Evolutionary conservation across 2,329 filamentous ascomycete genomes (phyloP), one percentile per base, ranked within the genome.

Genomic region (Paramyrothecium sp.): DNA sequence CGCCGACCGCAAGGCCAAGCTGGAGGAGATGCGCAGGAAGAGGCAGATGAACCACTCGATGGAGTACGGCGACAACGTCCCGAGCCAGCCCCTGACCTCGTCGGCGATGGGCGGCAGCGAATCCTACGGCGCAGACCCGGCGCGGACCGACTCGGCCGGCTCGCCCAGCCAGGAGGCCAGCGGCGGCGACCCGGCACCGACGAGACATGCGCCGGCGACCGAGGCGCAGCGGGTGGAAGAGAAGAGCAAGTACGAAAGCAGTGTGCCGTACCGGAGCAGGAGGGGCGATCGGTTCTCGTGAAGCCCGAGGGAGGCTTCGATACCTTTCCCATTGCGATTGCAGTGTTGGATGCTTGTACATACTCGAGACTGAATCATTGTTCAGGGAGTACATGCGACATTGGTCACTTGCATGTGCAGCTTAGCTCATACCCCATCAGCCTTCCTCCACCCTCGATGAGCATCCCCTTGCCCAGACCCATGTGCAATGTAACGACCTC

Each of bases 171-270:
- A 86, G 67, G 90, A 95, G 75, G 86, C 87, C 33, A 86, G 83
- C 67, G 78, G 79, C 61, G 78, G 79, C 61, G 93, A 97, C 75
- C 92, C 92, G n/a, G 92, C 93, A 13, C 89, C 92, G 11, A 96
- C 91, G 54, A 81, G 87, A 63, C 92, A 96, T 75, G 90, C 89
- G 59, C 89, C 91, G 2, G 81, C 87, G 62, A 90, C 85, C 47
- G 89, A 90, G 70, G 76, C 79, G 48, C 81, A 92, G 69, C 80
- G 83, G 61, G 79, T 90, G 23, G 67, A 78, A 38, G 90, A 93
- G 73, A 96, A 92, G 81, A 90, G 91, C 72, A 97, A 96, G 77
- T 98, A 96, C 74, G 93, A 98, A 77, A 88, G 90, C 33, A 80
- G 79, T 54, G 81, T 85, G 64, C 89, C 92, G 56, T 98, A 89